These are phyloP conservation scores for Syncephalastrum sp. DNA, from an alignment of 371 early-diverging fungal species.

Conservation along the genomic window DNA sequence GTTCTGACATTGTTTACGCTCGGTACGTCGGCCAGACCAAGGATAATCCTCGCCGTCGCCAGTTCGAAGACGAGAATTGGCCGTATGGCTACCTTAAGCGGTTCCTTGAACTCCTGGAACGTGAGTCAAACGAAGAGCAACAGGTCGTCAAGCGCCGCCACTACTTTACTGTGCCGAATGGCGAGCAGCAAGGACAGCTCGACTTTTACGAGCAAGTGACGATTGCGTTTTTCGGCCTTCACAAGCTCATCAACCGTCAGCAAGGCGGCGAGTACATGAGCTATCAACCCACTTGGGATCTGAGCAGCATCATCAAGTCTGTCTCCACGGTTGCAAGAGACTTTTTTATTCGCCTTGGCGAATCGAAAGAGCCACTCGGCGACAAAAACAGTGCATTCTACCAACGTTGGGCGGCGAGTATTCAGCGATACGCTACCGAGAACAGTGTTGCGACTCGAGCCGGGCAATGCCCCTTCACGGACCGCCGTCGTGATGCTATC, in stretches of 20 bases:
- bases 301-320: too few species aligned
- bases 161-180: too few species aligned
- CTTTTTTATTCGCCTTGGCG: too few species aligned
- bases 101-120: background rate
- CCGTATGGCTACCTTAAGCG: background rate
- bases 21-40: too few species aligned
- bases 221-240: slow-evolving; percentile 6
- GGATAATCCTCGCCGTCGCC: too few species aligned
- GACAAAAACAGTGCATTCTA: background rate
- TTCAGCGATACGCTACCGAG: too few species aligned
- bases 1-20: too few species aligned
- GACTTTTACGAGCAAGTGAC: background rate
- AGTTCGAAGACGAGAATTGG: too few species aligned
- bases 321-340: background rate
- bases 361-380: background rate
- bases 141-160: background rate
- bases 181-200: too few species aligned
- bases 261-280: background rate
- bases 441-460: too few species aligned
- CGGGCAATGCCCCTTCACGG: too few species aligned
- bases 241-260: slow-evolving; percentile 5
- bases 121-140: background rate
- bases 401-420: too few species aligned
- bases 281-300: background rate
- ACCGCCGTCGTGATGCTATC: background rate